Evolutionary conservation across 371 early-diverging fungal species (phyloP).

Genomic region (Gilbertella persicaria): DNA sequence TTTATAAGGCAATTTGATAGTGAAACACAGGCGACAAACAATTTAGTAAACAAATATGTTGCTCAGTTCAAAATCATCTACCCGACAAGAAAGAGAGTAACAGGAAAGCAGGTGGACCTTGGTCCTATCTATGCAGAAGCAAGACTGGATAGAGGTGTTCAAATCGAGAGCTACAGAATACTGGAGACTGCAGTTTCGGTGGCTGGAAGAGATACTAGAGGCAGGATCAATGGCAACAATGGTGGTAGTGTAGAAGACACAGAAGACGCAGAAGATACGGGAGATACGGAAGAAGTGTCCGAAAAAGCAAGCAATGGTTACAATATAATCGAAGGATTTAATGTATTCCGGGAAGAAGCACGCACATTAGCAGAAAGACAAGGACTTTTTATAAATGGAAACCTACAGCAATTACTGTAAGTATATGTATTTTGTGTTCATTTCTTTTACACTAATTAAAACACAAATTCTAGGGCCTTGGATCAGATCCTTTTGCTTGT

Average conservation of each 20-base stretch:
- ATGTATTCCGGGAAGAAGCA: slow-evolving; percentile 1
- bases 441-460: slow-evolving; percentile 8
- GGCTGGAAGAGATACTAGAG: slow-evolving; percentile 6
- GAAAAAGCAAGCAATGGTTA: slow-evolving; percentile 14
- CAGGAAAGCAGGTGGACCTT: slow-evolving; percentile 11
- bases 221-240: slow-evolving; percentile 2
- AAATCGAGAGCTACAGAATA: slow-evolving; percentile 8
- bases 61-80: slow-evolving; percentile 8
- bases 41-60: slow-evolving; percentile 12
- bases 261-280: slow-evolving; percentile 2
- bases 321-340: slow-evolving; percentile 13
- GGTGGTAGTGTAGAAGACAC: slow-evolving; percentile 1
- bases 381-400: slow-evolving; percentile 12
- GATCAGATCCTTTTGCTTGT: slow-evolving; percentile 4
- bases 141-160: slow-evolving; percentile 6
- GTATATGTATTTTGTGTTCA: slow-evolving; percentile 7
- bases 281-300: neutral
- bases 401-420: slow-evolving; percentile 13
- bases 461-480: slow-evolving; percentile 8
- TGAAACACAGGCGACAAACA: slow-evolving; percentile 14
- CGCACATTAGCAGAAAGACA: slow-evolving; percentile 3
- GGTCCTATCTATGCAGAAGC: slow-evolving; percentile 13
- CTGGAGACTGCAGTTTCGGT: slow-evolving; percentile 10
- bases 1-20: slow-evolving; percentile 18
- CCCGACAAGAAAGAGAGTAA: slow-evolving; percentile 14